Percentiles rank a stretch among this genome's conserved stretches.
Conservation (phyloP, 2,329 filamentous ascomycete genomes). For the Hypoxylon sp. region DNA sequence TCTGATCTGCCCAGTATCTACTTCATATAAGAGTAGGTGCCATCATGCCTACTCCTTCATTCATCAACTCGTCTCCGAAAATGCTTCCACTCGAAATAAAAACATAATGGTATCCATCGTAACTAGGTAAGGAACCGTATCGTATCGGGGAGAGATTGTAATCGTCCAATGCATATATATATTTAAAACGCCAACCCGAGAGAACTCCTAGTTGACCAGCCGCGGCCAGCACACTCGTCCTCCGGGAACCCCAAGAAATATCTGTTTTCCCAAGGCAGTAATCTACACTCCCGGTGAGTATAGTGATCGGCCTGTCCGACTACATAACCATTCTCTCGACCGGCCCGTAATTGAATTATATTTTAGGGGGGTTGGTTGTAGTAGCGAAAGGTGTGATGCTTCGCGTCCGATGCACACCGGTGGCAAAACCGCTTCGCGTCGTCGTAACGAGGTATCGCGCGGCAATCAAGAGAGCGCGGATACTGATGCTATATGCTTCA, state of each 20-base stretch:
- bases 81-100: constrained; percentile 41
- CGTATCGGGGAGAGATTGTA: constrained; percentile 45
- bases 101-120: constrained; percentile 52
- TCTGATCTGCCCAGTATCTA: constrained; percentile 39
- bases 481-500: constrained; percentile 54
- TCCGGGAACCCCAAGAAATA: constrained; percentile 20
- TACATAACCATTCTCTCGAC: constrained; percentile 37
- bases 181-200: constrained; percentile 37
- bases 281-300: constrained; percentile 28
- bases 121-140: constrained; percentile 48
- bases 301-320: constrained; percentile 24
- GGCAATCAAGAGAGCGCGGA: constrained; percentile 32
- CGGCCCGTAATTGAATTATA: constrained; percentile 41
- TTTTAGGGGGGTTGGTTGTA: constrained; percentile 22
- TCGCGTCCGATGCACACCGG: constrained; percentile 35
- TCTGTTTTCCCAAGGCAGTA: constrained; percentile 26
- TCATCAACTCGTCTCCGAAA: constrained; percentile 42
- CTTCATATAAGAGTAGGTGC: constrained; percentile 28
- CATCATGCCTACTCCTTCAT: constrained; percentile 24
- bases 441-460: constrained; percentile 42
- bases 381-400: constrained; percentile 23
- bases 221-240: constrained; percentile 15
- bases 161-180: constrained; percentile 47
- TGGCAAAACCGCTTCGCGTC: constrained; percentile 40
- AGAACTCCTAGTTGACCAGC: constrained; percentile 32